Base-by-base conservation (phyloP, 2,329 filamentous ascomycete species). In the Xylariales sp. region DNA sequence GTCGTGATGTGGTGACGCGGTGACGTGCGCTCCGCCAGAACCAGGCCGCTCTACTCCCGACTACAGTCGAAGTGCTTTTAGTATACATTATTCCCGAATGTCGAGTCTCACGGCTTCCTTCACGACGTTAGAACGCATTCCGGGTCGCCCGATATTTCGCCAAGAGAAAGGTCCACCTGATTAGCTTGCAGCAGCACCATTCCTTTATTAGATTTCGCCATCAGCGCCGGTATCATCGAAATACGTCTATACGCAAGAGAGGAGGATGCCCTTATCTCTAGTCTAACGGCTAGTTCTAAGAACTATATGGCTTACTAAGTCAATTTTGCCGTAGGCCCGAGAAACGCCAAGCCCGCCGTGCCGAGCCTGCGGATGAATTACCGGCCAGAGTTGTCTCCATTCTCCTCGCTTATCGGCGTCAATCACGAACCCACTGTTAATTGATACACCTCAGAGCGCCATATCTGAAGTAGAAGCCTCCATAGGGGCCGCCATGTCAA, bases 141-240 rank as follows among this genome's bases (percentile, higher is more conserved):
- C 6, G 36, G 12, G 6, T 9, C 8, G 36, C 36, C 36, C 4
- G 8, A 10, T 16, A 18, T 9, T 54, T 18, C 12, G 23, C 18
- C 16, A 36, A 54, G 50, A 18, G 36, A 2, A 39, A 23, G 32
- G 32, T 54, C 50, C 50, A 54, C 50, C 50, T 39, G 32, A 34
- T 54, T 54, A 54, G 50, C 36, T 39, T 23, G 50, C 50, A 36
- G 34, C 18, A 39, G 50, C 34, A 54, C n/a, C 9, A 23, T 54
- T n/a, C 7, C 30, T 36, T 30, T 54, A 54, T 32, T 23, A n/a
- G 8, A 54, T 54, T 54, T 54, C 50, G 50, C 16, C 32, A 54
- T 54, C 39, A 39, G 50, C 50, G 32, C 30, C 34, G 39, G 34
- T 39, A 18, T 39, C 39, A 16, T 54, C 32, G 50, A 50, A 36